Evolutionary conservation across 2,329 filamentous ascomycete species (phyloP).

Genomic region (Ophiostoma perfectum): DNA sequence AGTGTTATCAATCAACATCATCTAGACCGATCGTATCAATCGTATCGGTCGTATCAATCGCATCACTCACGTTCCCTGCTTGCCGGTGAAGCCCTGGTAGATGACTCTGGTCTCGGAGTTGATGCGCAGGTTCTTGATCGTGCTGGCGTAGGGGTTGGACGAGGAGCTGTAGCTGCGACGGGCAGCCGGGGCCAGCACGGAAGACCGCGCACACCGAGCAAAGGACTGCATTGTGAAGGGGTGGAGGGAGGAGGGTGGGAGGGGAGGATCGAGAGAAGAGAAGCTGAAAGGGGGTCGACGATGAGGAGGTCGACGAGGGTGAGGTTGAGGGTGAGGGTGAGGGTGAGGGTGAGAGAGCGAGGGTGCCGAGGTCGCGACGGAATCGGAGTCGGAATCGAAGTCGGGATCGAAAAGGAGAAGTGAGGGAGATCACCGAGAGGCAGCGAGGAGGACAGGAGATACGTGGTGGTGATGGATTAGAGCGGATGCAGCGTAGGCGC

Average conservation of each 20-base stretch:
- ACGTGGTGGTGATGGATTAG: conserved; percentile 4
- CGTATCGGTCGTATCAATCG: too few relatives aligned
- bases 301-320: not conserved
- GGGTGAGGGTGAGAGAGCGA: not conserved
- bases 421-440: not conserved
- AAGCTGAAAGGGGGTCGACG: conserved; percentile 6
- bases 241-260: not conserved
- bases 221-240: conserved; percentile 68
- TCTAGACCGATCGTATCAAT: not conserved
- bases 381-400: not conserved
- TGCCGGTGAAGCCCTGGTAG: conserved; percentile 96
- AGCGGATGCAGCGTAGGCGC: too few relatives aligned
- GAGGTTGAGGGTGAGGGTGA: not conserved
- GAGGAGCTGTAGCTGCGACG: conserved; percentile 70
- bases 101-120: conserved; percentile 90
- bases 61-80: conserved; percentile 78
- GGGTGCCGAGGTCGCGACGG: not conserved
- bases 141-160: conserved; percentile 64
- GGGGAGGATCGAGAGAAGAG: not conserved
- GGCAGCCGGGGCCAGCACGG: conserved; percentile 59
- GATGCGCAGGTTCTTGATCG: conserved; percentile 83
- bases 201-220: conserved; percentile 63
- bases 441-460: not conserved
- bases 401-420: conserved; percentile 7
- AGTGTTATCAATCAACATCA: not conserved